These are phyloP conservation scores for Tilletia horrida DNA, from an alignment of 1,284 basidiomycete genomes.

Conservation along the genomic window DNA sequence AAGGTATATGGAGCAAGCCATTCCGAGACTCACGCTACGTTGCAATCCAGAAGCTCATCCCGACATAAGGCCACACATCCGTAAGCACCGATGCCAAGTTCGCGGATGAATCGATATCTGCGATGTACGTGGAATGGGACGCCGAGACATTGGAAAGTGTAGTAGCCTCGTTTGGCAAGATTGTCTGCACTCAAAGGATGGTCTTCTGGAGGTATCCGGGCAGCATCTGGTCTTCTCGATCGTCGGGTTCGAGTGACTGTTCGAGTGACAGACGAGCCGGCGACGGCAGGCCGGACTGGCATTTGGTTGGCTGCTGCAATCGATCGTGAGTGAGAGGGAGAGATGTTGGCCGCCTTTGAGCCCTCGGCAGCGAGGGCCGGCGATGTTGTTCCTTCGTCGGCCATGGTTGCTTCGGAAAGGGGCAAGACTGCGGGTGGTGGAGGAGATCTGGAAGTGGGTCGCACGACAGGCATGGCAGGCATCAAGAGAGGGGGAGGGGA, in stretches of 20 bases:
- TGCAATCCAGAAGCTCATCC: constrained; percentile 43
- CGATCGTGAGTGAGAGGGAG: too few species aligned
- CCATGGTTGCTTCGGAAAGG: too few species aligned
- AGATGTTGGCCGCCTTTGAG: too few species aligned
- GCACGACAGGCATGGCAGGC: too few species aligned
- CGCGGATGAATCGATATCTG: constrained; percentile 49
- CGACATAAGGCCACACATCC: constrained; percentile 51
- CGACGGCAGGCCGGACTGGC: too few species aligned
- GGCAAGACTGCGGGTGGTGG: too few species aligned
- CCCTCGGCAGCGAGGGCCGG: too few species aligned
- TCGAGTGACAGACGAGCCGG: neutral
- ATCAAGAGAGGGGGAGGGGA: too few species aligned
- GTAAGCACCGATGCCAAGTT: constrained; percentile 53
- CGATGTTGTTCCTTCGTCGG: too few species aligned
- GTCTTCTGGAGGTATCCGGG: constrained; percentile 28
- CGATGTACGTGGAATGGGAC: constrained; percentile 52
- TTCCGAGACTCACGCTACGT: constrained; percentile 40
- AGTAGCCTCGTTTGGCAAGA: constrained; percentile 46
- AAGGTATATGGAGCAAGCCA: neutral
- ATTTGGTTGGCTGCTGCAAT: too few species aligned
- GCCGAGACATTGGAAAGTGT: constrained; percentile 49
- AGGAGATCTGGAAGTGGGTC: too few species aligned
- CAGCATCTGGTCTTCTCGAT: neutral
- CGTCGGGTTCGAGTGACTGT: constrained; percentile 2
- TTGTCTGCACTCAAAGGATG: constrained; percentile 50